A percentile compares a stretch with the other conserved stretches of the same genome.
Evolutionary conservation across 1,139 yeast genomes (phyloP).

Genomic region (Lodderomyces pseudojiufengensis): DNA sequence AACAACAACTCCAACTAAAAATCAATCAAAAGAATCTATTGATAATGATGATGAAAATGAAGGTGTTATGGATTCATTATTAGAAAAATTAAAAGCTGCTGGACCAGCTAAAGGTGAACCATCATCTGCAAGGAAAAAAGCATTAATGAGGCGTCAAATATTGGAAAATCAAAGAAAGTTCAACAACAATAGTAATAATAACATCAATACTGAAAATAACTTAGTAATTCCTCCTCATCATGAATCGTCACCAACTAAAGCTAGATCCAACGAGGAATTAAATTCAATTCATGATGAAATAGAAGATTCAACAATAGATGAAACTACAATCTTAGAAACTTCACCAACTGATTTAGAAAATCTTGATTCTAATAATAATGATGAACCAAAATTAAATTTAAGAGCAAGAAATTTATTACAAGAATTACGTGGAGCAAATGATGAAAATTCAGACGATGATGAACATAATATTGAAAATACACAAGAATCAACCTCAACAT

Average conservation of each 20-base stretch:
- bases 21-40: slow-evolving; percentile 4
- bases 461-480: neutral
- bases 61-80: slow-evolving; percentile 70
- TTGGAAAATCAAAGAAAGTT: slow-evolving; percentile 33
- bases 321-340: slow-evolving; percentile 9
- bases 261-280: slow-evolving; percentile 6
- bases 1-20: slow-evolving; percentile 12
- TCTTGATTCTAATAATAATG: slow-evolving; percentile 1
- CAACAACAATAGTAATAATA: slow-evolving; percentile 4
- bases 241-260: slow-evolving; percentile 6
- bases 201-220: neutral
- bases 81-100: slow-evolving; percentile 70
- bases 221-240: neutral
- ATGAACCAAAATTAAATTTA: slow-evolving; percentile 44
- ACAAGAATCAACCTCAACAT: slow-evolving; percentile 7
- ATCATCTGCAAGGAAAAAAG: slow-evolving; percentile 76
- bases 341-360: slow-evolving; percentile 6
- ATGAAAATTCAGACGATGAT: slow-evolving; percentile 10
- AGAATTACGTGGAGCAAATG: slow-evolving; percentile 48
- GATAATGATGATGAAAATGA: slow-evolving; percentile 27
- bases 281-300: slow-evolving; percentile 8
- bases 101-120: slow-evolving; percentile 74
- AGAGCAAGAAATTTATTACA: slow-evolving; percentile 59
- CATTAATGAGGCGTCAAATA: slow-evolving; percentile 65
- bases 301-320: slow-evolving; percentile 12